Conservation (phyloP, 345 rosid species). For the Corchorus capsularis region DNA sequence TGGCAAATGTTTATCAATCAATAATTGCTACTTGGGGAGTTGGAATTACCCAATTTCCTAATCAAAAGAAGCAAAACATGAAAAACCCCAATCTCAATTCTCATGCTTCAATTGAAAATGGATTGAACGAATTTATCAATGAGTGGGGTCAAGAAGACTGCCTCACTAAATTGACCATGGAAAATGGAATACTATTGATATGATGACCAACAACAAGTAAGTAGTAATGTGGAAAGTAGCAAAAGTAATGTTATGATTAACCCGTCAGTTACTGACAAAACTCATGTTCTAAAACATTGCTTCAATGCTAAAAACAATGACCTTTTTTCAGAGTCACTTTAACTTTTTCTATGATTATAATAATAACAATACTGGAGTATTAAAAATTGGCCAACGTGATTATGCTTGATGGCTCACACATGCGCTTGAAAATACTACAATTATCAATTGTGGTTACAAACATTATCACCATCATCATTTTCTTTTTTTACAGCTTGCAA, state of each 20-base stretch:
- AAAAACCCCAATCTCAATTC: not conserved
- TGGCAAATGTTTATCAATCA: too few relatives aligned
- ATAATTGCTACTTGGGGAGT: too few relatives aligned
- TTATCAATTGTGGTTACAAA: slow-evolving; percentile 13
- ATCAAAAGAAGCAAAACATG: too few relatives aligned
- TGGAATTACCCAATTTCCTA: too few relatives aligned
- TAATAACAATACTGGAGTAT: not conserved
- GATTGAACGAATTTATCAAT: not conserved
- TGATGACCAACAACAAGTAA: slow-evolving; percentile 20
- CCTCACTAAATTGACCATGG: slow-evolving; percentile 4
- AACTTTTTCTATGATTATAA: not conserved
- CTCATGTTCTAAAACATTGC: not conserved
- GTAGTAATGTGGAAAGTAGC: not conserved
- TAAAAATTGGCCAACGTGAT: not conserved
- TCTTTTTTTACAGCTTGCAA: slow-evolving; percentile 26
- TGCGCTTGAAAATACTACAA: slow-evolving; percentile 4
- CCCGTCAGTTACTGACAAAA: slow-evolving; percentile 7
- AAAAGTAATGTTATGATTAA: not conserved
- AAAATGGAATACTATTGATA: not conserved
- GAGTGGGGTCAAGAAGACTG: not conserved
- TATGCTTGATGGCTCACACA: slow-evolving; percentile 19
- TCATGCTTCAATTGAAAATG: not conserved
- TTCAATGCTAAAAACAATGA: slow-evolving; percentile 24
- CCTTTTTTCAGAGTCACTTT: not conserved
- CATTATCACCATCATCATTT: not conserved